Percentiles rank a stretch among this genome's conserved stretches.
phyloP scores from a whole-genome alignment of 1,139 yeast species.

The Hanseniaspora sp. region DNA sequence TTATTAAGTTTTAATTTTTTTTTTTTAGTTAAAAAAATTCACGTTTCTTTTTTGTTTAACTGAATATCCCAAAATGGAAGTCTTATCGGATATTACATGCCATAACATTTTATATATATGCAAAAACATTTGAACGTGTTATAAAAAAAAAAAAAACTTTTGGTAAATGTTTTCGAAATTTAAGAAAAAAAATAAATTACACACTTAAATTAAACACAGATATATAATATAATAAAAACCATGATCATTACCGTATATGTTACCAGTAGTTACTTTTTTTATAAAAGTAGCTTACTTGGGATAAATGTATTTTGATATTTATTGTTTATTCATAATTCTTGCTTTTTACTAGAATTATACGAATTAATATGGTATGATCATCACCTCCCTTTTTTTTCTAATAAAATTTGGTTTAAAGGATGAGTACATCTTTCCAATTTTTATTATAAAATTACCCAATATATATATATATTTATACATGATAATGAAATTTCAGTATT shows the following conservation, averaged over 20 bases:
- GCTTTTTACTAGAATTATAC: conserved; percentile 16
- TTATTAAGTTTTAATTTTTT: neutral
- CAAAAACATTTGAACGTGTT: too few relatives aligned
- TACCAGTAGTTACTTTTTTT: neutral
- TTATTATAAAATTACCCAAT: neutral
- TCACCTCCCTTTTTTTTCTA: neutral
- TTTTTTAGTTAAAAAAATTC: neutral
- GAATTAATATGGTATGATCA: conserved; percentile 14
- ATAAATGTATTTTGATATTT: conserved; percentile 15
- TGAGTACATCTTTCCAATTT: neutral
- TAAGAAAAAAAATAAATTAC: neutral
- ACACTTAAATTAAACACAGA: too few relatives aligned
- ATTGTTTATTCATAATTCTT: conserved; percentile 15
- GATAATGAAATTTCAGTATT: too few relatives aligned
- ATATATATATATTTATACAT: neutral
- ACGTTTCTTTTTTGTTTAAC: neutral
- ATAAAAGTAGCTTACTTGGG: conserved; percentile 1
- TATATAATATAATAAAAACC: too few relatives aligned
- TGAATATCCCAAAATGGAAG: neutral
- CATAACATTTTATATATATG: too few relatives aligned
- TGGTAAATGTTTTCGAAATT: neutral
- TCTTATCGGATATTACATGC: neutral
- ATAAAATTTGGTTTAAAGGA: neutral
- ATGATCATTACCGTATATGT: conserved; percentile 14
- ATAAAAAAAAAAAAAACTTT: neutral